These are phyloP conservation scores for Metschnikowia henanensis DNA, from an alignment of 805 yeast species.

Conservation along the genomic window DNA sequence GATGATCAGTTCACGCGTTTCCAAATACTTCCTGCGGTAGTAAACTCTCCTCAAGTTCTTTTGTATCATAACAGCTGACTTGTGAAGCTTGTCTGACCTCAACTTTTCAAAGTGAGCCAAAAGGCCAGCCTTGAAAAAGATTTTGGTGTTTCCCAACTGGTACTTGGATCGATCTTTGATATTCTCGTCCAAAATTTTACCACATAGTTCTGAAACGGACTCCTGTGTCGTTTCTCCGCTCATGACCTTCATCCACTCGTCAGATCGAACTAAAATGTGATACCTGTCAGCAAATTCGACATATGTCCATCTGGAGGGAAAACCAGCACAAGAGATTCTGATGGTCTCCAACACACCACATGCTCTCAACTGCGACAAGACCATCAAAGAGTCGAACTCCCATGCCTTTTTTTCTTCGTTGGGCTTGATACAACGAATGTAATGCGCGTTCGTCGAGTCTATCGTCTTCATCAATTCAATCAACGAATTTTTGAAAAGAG, in stretches of 20 bases:
- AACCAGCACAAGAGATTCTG: constrained; percentile 95
- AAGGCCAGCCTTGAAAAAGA: constrained; percentile 96
- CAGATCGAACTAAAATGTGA: constrained; percentile 76
- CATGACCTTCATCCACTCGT: constrained; percentile 62
- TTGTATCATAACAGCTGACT: constrained; percentile 82
- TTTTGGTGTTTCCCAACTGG: constrained; percentile 91
- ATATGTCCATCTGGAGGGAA: constrained; percentile 95
- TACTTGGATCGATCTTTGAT: constrained; percentile 69
- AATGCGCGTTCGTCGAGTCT: constrained; percentile 92
- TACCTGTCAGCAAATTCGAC: constrained; percentile 90
- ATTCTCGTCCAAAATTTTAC: constrained; percentile 61
- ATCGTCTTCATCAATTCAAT: constrained; percentile 92
- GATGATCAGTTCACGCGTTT: constrained; percentile 52
- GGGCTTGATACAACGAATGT: constrained; percentile 96
- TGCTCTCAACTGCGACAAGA: constrained; percentile 90
- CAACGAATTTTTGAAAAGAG: constrained; percentile 88
- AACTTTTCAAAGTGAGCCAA: constrained; percentile 86
- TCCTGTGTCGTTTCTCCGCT: constrained; percentile 50
- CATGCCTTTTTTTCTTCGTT: constrained; percentile 93
- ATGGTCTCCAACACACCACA: constrained; percentile 99
- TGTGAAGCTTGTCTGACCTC: constrained; percentile 74
- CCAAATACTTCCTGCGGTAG: constrained; percentile 61
- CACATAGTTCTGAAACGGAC: constrained; percentile 63
- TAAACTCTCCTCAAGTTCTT: constrained; percentile 69
- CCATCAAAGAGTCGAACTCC: constrained; percentile 96